Base-by-base conservation (phyloP, 1,139 yeast species). In the Suhomyces kunorum region DNA sequence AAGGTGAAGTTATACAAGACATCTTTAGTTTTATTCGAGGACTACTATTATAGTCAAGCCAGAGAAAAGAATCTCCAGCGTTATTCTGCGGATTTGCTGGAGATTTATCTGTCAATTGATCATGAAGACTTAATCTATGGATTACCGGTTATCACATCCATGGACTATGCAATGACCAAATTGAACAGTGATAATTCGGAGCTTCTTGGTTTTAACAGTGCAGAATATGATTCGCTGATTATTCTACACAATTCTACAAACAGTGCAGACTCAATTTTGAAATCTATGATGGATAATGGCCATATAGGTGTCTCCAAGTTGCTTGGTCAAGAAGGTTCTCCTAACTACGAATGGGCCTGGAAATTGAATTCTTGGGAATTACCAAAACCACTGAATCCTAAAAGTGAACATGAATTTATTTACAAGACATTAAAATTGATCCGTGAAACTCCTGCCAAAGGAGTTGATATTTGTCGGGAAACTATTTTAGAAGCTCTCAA, bases 341-440 rank as follows among this genome's bases (percentile, higher is more conserved):
- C 42, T 11, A 38, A 48, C 6, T 67, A 56, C 46, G 74, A 76
- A 38, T 76, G 83, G 74, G 74, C 81, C 0, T 87, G 95, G 95
- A 83, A 83, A 53, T 61, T 87, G 27, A 76, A 72, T 39, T 71
- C 75, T 37, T 87, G 95, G 95, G 83, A 81, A 14, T 19, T 83
- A 5, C 86, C 92, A 0, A 51, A 54, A 2, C 65, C 76, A 0
- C 51, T 49, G 2, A 45, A 44, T 0, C 56, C 73, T 0, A 33
- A 36, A 0, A 57, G 60, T 3, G 74, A 69, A 34, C 69, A 75
- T 40, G 74, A 71, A 34, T 56, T 63, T 6, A 62, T 78, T 9
- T 84, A 79, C 52, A 66, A 64, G 13, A 60, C 72, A 2, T 61
- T 81, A 45, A 80, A 75, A 41, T 58, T 56, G 30, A 48, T 72